Percentiles rank a stretch among this genome's conserved stretches.
These are phyloP conservation scores for Pachysandra terminalis DNA, from an alignment of 164 flowering plant genomes.

Conservation along the genomic window DNA sequence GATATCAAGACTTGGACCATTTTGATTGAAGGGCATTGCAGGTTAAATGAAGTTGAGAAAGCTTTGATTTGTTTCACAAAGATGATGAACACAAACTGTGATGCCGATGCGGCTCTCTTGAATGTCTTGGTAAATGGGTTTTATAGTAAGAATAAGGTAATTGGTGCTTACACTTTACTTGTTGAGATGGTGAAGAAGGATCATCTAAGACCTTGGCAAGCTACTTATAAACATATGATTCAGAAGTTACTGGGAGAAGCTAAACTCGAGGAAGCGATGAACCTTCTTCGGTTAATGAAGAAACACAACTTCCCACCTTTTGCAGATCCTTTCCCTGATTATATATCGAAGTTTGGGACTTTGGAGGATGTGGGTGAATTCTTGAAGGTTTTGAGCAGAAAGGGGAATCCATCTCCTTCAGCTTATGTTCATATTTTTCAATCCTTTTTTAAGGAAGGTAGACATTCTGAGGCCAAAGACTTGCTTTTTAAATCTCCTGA, in stretches of 20 bases:
- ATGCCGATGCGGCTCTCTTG: constrained; percentile 77
- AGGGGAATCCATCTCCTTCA: constrained; percentile 39
- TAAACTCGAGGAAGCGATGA: constrained; percentile 72
- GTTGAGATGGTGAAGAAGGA: constrained; percentile 51
- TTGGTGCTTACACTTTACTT: constrained; percentile 58
- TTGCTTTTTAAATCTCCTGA: constrained; percentile 72
- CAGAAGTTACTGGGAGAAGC: constrained; percentile 50
- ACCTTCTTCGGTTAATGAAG: constrained; percentile 74
- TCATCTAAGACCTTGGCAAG: constrained; percentile 77
- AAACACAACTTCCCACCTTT: constrained; percentile 63
- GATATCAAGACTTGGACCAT: constrained; percentile 93
- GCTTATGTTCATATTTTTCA: constrained; percentile 52
- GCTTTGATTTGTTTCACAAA: constrained; percentile 60
- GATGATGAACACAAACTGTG: constrained; percentile 60
- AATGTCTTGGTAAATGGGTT: constrained; percentile 68
- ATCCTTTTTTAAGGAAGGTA: constrained; percentile 63
- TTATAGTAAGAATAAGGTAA: constrained; percentile 35
- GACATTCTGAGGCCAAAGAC: constrained; percentile 81
- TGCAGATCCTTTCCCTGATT: constrained; percentile 58
- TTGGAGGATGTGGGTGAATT: constrained; percentile 69
- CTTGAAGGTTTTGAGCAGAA: constrained; percentile 48
- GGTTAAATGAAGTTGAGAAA: constrained; percentile 51
- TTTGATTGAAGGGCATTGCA: constrained; percentile 76
- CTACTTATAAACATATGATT: constrained; percentile 68
- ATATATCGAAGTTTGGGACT: constrained; percentile 73